phyloP scores from a whole-genome alignment of 2,329 filamentous ascomycete species.

The Rhinocladiella mackenziei region DNA sequence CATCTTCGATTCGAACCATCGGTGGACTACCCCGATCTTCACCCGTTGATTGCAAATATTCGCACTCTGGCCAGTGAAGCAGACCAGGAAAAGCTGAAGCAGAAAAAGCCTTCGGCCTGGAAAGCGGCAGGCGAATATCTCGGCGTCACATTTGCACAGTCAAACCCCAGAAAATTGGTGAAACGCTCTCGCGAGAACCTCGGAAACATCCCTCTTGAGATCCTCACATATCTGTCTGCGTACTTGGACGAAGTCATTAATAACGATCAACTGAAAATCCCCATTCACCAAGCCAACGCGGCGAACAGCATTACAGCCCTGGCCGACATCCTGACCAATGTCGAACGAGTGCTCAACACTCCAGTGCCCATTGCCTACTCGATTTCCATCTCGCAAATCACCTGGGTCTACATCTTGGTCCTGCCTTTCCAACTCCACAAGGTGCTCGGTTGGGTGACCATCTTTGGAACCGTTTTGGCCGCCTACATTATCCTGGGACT shows the following conservation, averaged over 20 bases:
- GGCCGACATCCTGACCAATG: constrained; percentile 68
- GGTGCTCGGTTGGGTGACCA: constrained; percentile 66
- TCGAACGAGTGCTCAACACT: constrained; percentile 75
- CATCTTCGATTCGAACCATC: constrained; percentile 80
- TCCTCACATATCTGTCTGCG: constrained; percentile 66
- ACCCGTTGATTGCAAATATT: constrained; percentile 65
- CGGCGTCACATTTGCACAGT: constrained; percentile 69
- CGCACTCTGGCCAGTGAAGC: constrained; percentile 68
- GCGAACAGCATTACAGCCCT: constrained; percentile 60
- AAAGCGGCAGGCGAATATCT: constrained; percentile 68
- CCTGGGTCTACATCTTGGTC: constrained; percentile 76
- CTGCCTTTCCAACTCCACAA: constrained; percentile 74
- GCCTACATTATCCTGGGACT: constrained; percentile 82
- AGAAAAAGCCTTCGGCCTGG: constrained; percentile 50
- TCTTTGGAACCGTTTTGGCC: constrained; percentile 67
- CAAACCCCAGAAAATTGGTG: constrained; percentile 72
- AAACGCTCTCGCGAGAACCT: constrained; percentile 69
- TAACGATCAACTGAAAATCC: constrained; percentile 36
- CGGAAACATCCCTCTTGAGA: constrained; percentile 79
- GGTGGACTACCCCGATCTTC: constrained; percentile 69
- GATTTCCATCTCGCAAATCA: constrained; percentile 81
- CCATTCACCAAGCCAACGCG: constrained; percentile 37
- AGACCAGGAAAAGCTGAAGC: constrained; percentile 37
- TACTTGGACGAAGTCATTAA: constrained; percentile 60
- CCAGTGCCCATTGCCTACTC: constrained; percentile 78